Base-by-base conservation (phyloP, 208 protist species). In the Angomonas deanei region DNA sequence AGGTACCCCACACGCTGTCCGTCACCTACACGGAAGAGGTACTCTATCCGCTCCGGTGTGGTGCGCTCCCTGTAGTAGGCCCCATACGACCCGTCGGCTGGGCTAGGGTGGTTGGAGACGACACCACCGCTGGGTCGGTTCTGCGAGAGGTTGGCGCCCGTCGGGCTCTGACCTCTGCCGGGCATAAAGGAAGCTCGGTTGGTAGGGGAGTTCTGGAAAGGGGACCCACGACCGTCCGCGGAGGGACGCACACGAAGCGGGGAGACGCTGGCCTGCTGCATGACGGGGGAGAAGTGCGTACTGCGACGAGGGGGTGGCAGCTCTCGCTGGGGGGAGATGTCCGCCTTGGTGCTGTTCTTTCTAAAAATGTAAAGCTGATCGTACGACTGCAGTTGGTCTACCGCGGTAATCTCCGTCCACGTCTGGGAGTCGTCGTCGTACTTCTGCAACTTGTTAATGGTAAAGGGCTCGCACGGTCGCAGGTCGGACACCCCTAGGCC, bases 301-400 rank as follows among this genome's bases (percentile, higher is more conserved):
- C 66, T 87, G 21, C 36, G 63, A 13, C 80, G 77, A 23, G 86
- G 86, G 6, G 69, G 61, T 15, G 86, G 86, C n/a, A 92, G 70
- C 50, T 92, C 86, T 3, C 86, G 68, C 61, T 88, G 73, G 11
- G 70, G 65, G 3, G 86, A 86, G 33, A 92, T 92, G 66, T 92
- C 86, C 6, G 72, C 74, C 61, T 76, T 82, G 33, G 82, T 90
- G 50, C 68, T 80, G 70, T 88, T 80, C 61, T 83, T 86, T 58
- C 86, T 80, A 62, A 87, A 90, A 10, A 88, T 79, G 61, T 91
- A 93, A 27, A 93, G 65, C 68, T 93, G 86, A 59, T 93, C 86
- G 68, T 88, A 88, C 2, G 72, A 70, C 24, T 73, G 71, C 33
- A 93, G 74, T 54, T 68, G 27, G 13, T 69, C 63, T 15, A 68